Percentiles rank a stretch among this genome's conserved stretches.
Conservation (phyloP, 2,329 filamentous ascomycete genomes). For the Microsporum ferrugineum region DNA sequence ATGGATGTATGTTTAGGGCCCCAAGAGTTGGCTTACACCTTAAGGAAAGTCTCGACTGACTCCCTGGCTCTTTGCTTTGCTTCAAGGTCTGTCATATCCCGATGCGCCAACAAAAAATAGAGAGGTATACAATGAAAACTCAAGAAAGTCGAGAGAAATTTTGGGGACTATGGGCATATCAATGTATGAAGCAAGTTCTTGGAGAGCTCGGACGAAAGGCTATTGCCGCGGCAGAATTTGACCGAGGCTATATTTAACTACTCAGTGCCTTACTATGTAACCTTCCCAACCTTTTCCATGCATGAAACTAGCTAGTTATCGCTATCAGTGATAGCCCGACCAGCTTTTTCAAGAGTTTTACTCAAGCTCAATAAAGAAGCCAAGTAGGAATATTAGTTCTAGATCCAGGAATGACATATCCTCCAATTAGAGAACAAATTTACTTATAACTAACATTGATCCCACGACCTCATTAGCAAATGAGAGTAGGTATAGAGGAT, state of each 20-base stretch:
- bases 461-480: too few relatives aligned
- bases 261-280: neutral
- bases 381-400: too few relatives aligned
- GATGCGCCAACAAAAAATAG: too few relatives aligned
- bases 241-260: neutral
- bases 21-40: constrained; percentile 8
- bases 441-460: too few relatives aligned
- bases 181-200: neutral
- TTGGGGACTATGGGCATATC: neutral
- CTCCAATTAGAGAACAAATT: too few relatives aligned
- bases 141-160: neutral
- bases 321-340: too few relatives aligned
- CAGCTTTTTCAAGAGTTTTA: too few relatives aligned
- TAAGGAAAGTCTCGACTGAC: constrained; percentile 9
- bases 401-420: too few relatives aligned
- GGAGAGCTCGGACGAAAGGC: neutral
- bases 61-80: constrained; percentile 8
- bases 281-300: neutral
- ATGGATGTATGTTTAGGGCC: neutral
- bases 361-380: too few relatives aligned
- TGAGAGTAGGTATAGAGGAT: too few relatives aligned
- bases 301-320: too few relatives aligned
- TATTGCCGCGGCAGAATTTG: neutral
- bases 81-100: constrained; percentile 8
- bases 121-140: neutral